Evolutionary conservation across 306 rosid species (phyloP).

Genomic region (Oxytropis ochrocephala): DNA sequence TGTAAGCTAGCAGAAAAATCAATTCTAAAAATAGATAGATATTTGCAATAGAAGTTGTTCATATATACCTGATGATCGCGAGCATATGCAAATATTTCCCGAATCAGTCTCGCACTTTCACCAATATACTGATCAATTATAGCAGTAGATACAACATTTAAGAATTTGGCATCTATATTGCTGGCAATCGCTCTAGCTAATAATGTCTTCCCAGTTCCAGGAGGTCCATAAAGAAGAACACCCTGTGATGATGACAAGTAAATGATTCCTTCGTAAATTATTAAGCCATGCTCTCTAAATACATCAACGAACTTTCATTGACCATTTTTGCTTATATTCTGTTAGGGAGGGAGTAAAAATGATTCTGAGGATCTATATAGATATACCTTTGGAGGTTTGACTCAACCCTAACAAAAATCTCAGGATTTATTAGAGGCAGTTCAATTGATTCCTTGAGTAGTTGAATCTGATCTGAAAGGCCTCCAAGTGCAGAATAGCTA

Average conservation of each 20-base stretch:
- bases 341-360: too few relatives aligned
- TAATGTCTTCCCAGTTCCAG: constrained; percentile 82
- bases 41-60: neutral
- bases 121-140: constrained; percentile 64
- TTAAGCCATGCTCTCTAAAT: too few relatives aligned
- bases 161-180: constrained; percentile 76
- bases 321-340: too few relatives aligned
- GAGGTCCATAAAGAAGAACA: constrained; percentile 94
- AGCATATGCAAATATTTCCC: constrained; percentile 89
- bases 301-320: too few relatives aligned
- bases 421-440: constrained; percentile 82
- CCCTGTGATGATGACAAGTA: constrained; percentile 32
- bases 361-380: too few relatives aligned
- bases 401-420: constrained; percentile 71
- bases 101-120: constrained; percentile 63
- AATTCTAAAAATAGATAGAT: neutral
- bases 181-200: constrained; percentile 91
- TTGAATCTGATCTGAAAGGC: constrained; percentile 76
- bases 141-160: constrained; percentile 83
- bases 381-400: too few relatives aligned
- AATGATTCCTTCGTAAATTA: too few relatives aligned
- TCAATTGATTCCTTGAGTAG: constrained; percentile 75
- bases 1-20: neutral
- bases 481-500: constrained; percentile 84
- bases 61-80: constrained; percentile 75